Evolutionary conservation across 1,139 yeast genomes (phyloP).

Genomic region (Hansenula anomala): DNA sequence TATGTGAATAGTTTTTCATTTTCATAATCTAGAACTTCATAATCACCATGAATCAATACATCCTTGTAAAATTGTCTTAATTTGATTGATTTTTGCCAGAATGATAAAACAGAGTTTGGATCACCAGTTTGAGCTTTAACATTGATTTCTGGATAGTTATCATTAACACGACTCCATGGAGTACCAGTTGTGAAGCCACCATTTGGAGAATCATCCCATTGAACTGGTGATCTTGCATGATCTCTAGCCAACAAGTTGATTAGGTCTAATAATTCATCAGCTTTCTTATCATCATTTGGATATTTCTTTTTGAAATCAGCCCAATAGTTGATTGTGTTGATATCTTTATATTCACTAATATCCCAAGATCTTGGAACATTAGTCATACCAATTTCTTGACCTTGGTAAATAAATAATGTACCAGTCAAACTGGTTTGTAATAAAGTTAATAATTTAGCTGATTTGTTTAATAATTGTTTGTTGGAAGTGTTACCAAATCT

Average conservation of each 20-base stretch:
- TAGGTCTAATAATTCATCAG: constrained; percentile 28
- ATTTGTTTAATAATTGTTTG: constrained; percentile 22
- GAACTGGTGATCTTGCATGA: constrained; percentile 56
- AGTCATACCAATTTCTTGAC: constrained; percentile 57
- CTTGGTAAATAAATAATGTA: constrained; percentile 53
- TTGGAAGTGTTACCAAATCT: constrained; percentile 44
- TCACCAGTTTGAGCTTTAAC: constrained; percentile 44
- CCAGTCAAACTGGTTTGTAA: constrained; percentile 47
- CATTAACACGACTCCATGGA: constrained; percentile 56
- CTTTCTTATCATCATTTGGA: constrained; percentile 30
- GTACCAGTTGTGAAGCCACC: constrained; percentile 46
- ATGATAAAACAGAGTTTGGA: constrained; percentile 40
- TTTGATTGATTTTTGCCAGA: constrained; percentile 40
- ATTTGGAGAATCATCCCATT: constrained; percentile 42
- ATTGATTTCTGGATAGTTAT: constrained; percentile 44
- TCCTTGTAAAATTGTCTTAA: constrained; percentile 43
- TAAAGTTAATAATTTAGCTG: constrained; percentile 46
- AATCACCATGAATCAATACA: constrained; percentile 42
- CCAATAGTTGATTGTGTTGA: constrained; percentile 42
- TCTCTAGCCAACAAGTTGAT: constrained; percentile 43
- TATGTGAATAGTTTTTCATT: constrained; percentile 36
- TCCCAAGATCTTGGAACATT: constrained; percentile 44
- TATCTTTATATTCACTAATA: constrained; percentile 46
- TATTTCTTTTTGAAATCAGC: constrained; percentile 29
- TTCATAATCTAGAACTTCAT: constrained; percentile 36